Evolutionary conservation across 148 eudicot genomes (phyloP).

Genomic region (Rhododendron vialii): DNA sequence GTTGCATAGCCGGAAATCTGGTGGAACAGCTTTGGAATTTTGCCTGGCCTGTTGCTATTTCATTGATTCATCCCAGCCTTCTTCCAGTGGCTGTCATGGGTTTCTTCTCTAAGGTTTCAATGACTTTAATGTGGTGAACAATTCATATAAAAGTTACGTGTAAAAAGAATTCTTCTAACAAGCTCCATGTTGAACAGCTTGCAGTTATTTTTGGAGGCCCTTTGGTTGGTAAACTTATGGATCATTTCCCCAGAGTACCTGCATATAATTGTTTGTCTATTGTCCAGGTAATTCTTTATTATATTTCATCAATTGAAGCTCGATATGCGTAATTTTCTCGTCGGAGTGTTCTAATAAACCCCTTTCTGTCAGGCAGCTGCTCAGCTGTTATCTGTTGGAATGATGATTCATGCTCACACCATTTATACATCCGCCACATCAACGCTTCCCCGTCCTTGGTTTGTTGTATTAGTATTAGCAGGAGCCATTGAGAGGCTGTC

Average conservation of each 20-base stretch:
- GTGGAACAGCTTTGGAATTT: conserved; percentile 98
- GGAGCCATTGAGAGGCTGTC: conserved; percentile 81
- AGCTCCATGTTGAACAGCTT: conserved; percentile 45
- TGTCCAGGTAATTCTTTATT: conserved; percentile 50
- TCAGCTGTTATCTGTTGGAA: conserved; percentile 77
- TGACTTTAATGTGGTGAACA: background rate
- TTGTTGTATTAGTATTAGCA: conserved; percentile 68
- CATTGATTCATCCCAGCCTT: conserved; percentile 90
- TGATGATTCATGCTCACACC: conserved; percentile 75
- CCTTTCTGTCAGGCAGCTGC: conserved; percentile 60
- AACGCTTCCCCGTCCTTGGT: conserved; percentile 74
- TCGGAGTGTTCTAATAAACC: conserved; percentile 17
- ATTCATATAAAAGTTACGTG: background rate
- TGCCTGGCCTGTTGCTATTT: conserved; percentile 93
- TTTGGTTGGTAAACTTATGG: conserved; percentile 86
- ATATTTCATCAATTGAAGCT: background rate
- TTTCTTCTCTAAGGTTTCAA: conserved; percentile 69
- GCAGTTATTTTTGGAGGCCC: conserved; percentile 82
- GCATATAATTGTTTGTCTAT: conserved; percentile 61
- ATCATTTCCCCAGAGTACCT: conserved; percentile 75
- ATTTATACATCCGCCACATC: conserved; percentile 35
- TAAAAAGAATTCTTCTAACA: conserved; percentile 10
- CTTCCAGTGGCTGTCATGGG: conserved; percentile 91
- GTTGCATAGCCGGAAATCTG: conserved; percentile 76
- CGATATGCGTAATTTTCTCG: background rate